Base-by-base conservation (phyloP, 192 early-diverging fungal species). In the Mortierella alpina region DNA sequence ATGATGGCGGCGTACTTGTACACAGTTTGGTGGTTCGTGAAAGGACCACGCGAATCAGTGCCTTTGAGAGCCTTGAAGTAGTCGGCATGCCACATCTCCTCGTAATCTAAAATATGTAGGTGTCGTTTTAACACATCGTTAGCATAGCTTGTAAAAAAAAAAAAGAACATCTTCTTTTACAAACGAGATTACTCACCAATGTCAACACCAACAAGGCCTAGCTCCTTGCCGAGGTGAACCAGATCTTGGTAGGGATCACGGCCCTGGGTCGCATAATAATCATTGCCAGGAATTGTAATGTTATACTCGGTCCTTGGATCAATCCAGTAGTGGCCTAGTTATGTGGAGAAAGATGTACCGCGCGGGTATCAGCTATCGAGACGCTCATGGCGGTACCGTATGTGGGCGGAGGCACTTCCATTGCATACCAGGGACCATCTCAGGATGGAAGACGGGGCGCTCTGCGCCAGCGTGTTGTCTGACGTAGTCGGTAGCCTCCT, bases 11-110 rank as follows among this genome's bases (percentile, higher is more conserved):
- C 53, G 54, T 80, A 80, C 66, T 80, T 80, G 70, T 80, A 80
- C 3, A 72, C 70, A 18, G 77, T 80, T 48, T 80, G 77, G 55
- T 80, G 77, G 22, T 58, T 63, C 14, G 77, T 80, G 70, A 70
- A 80, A 13, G 77, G 77, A 45, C 77, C 70, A 59, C 31, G 31
- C 31, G 3, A 1, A 31, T 31, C 31, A 31, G 59, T 41, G 0
- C 59, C 39, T 14, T 63, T 50, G 56, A 63, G 69, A 39, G 67
- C 67, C 69, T 68, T 80, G 77, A 55, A 80, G 53, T 62, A 68
- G 9, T 80, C 77, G 23, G 70, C 77, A 17, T 80, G 77, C 77
- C 77, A 80, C 77, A 80, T 80, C 54, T 80, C 77, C 60, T 80
- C 77, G 49, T 80, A 80, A 9, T 80, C 76, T 75, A 8, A 31